phyloP scores from a whole-genome alignment of 768 basidiomycete species.

The Hysterangium stoloniferum region DNA sequence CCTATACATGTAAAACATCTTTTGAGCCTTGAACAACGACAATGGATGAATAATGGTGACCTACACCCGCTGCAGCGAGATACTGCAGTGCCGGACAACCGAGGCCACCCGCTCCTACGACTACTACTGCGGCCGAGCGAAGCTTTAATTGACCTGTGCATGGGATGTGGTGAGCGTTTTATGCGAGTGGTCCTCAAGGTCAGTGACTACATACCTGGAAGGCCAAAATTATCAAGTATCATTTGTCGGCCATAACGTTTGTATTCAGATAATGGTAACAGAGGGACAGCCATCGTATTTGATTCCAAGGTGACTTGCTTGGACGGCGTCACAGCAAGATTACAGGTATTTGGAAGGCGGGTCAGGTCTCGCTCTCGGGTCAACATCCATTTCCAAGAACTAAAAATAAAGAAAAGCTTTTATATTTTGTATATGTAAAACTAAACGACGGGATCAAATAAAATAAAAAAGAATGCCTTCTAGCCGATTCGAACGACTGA shows the following conservation, averaged over 20 bases:
- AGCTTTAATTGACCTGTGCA: constrained; percentile 75
- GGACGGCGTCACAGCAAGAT: background rate
- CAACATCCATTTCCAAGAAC: no score
- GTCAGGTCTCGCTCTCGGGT: no score
- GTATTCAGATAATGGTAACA: constrained; percentile 51
- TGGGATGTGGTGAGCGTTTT: no score
- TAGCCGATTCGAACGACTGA: constrained; percentile 9
- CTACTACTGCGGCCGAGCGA: constrained; percentile 64
- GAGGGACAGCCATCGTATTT: background rate
- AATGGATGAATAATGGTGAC: constrained; percentile 30
- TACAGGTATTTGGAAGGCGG: background rate
- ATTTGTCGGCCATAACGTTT: constrained; percentile 92
- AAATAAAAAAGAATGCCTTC: constrained; percentile 1
- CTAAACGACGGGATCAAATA: background rate
- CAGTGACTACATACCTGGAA: constrained; percentile 48
- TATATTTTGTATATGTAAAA: background rate
- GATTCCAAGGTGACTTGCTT: background rate
- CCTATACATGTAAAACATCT: constrained; percentile 38
- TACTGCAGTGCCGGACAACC: constrained; percentile 96
- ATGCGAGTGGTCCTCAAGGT: background rate
- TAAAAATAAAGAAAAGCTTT: background rate
- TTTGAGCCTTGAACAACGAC: background rate
- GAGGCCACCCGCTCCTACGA: constrained; percentile 92
- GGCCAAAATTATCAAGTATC: constrained; percentile 84
- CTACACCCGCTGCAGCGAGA: constrained; percentile 86